Percentiles rank a stretch among this genome's conserved stretches.
Conservation (phyloP, 176 grass and related monocot genomes). For the Raddia guianensis region DNA sequence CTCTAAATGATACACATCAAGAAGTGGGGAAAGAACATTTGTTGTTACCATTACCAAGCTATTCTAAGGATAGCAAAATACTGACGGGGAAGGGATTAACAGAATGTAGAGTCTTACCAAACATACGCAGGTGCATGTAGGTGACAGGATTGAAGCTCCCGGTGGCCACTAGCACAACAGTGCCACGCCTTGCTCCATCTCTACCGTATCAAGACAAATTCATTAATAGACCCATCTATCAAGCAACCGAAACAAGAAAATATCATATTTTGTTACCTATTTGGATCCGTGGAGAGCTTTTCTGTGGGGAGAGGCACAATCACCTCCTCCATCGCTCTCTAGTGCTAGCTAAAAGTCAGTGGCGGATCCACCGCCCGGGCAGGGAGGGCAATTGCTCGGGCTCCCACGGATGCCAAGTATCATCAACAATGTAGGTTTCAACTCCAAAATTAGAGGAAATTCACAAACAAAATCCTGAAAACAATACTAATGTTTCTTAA, state of each 20-base stretch:
- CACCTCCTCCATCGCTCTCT: too few species aligned
- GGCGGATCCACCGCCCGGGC: too few species aligned
- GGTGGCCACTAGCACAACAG: slow-evolving; percentile 61
- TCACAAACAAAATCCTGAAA: too few species aligned
- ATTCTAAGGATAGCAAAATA: not conserved
- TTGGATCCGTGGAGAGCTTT: slow-evolving; percentile 22
- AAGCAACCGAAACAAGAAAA: not conserved
- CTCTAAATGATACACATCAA: slow-evolving; percentile 44
- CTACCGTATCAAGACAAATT: slow-evolving; percentile 28
- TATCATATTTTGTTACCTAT: slow-evolving; percentile 5
- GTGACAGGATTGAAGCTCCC: slow-evolving; percentile 95
- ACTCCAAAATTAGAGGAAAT: too few species aligned
- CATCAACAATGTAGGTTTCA: too few species aligned
- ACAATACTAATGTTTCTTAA: too few species aligned
- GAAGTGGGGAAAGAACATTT: not conserved
- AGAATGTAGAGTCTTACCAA: slow-evolving; percentile 49
- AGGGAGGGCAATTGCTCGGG: too few species aligned
- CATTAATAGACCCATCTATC: not conserved
- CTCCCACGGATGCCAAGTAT: too few species aligned
- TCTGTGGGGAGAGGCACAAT: not conserved
- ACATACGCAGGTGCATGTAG: slow-evolving; percentile 95
- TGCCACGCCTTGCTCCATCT: slow-evolving; percentile 32
- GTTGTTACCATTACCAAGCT: not conserved
- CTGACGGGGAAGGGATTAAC: not conserved
- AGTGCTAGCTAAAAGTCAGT: too few species aligned